Evolutionary conservation across 78 protist genomes (phyloP).

Genomic region (Polysphondylium violaceum): DNA sequence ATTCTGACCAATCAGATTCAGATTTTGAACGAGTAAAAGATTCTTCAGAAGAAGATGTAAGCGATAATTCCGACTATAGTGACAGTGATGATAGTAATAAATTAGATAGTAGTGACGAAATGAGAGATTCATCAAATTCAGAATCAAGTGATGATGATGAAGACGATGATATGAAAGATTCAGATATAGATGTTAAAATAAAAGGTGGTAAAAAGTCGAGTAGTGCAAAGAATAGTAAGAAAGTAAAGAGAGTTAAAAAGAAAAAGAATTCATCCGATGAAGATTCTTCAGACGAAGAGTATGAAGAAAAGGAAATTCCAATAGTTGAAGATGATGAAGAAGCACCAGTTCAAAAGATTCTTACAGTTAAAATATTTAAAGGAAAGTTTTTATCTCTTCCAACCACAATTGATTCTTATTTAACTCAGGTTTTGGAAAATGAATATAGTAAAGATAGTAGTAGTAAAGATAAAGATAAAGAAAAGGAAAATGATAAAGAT

Average conservation of each 20-base stretch:
- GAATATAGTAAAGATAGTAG: too few species aligned
- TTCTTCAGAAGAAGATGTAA: neutral
- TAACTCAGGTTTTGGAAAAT: too few species aligned
- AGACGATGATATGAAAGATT: neutral
- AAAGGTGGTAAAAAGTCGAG: neutral
- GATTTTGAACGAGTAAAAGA: neutral
- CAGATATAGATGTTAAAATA: neutral
- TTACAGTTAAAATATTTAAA: slow-evolving; percentile 18
- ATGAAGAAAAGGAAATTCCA: slow-evolving; percentile 3
- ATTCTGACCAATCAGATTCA: neutral
- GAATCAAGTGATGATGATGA: neutral
- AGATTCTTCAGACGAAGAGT: slow-evolving; percentile 18
- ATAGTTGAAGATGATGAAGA: neutral
- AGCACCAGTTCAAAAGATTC: slow-evolving; percentile 12
- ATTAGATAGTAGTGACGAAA: neutral
- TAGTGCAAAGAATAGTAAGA: neutral
- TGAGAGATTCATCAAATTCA: neutral
- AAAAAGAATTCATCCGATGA: slow-evolving; percentile 18
- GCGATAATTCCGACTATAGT: neutral
- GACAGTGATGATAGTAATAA: neutral
- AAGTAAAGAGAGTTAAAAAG: neutral
- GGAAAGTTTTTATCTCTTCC: slow-evolving; percentile 42
- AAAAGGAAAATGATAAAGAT: neutral
- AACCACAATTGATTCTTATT: neutral
- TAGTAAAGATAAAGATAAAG: neutral